These are phyloP conservation scores for Lathyrus sativus DNA, from an alignment of 306 rosid genomes.

Conservation along the genomic window DNA sequence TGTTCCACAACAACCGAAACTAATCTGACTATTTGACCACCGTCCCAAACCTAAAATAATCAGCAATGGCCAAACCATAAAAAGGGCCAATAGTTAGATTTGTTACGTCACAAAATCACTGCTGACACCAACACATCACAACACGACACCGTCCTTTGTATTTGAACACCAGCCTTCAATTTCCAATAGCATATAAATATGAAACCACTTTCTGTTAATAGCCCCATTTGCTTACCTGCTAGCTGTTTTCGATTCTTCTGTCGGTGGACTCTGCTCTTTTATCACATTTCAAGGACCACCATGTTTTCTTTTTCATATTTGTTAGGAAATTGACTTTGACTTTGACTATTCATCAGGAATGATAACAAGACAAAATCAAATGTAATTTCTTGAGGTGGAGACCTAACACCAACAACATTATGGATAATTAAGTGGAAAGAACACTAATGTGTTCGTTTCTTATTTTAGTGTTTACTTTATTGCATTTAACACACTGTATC, in stretches of 20 bases:
- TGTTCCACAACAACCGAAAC: not conserved
- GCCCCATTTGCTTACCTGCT: not conserved
- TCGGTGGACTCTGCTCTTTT: constrained; percentile 31
- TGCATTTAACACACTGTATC: too few relatives aligned
- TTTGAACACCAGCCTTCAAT: not conserved
- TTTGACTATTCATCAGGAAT: too few relatives aligned
- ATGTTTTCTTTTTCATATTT: not conserved
- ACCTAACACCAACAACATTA: too few relatives aligned
- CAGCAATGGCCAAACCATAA: not conserved
- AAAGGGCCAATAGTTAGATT: not conserved
- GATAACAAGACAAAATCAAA: too few relatives aligned
- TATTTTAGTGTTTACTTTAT: too few relatives aligned
- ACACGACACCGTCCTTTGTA: not conserved
- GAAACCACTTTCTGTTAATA: not conserved
- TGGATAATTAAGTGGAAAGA: too few relatives aligned
- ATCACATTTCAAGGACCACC: not conserved
- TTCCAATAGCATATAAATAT: not conserved
- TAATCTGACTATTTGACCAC: constrained; percentile 34
- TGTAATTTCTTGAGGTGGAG: too few relatives aligned
- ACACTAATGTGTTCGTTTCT: too few relatives aligned
- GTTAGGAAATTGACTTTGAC: not conserved
- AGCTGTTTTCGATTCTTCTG: constrained; percentile 32
- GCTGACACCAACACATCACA: constrained; percentile 15
- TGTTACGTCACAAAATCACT: constrained; percentile 20
- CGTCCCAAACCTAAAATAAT: constrained; percentile 4